Evolutionary conservation across 257 asterid species (phyloP).

Genomic region (Plantago major): DNA sequence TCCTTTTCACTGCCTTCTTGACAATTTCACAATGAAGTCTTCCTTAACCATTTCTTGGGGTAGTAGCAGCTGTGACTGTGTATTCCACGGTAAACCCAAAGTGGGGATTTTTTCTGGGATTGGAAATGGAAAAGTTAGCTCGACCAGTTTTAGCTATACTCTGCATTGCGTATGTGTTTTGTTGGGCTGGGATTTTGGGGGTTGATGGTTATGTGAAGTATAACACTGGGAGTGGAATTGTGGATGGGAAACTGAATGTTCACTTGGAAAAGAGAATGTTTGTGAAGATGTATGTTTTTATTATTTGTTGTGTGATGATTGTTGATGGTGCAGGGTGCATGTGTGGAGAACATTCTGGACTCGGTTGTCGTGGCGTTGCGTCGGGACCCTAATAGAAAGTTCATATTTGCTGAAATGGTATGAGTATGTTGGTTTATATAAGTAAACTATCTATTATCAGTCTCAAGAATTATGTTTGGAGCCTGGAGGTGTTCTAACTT

Average conservation of each 20-base stretch:
- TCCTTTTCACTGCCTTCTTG: slow-evolving; percentile 2
- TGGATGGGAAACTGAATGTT: slow-evolving; percentile 73
- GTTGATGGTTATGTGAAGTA: slow-evolving; percentile 40
- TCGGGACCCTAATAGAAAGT: slow-evolving; percentile 69
- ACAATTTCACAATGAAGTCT: neutral
- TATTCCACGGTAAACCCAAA: no score
- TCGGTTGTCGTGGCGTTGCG: slow-evolving; percentile 62
- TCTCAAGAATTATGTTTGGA: neutral
- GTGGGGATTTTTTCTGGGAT: slow-evolving; percentile 13
- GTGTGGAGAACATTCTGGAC: slow-evolving; percentile 78
- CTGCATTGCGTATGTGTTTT: slow-evolving; percentile 24
- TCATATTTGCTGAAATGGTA: slow-evolving; percentile 87
- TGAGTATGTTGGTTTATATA: neutral
- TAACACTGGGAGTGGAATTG: slow-evolving; percentile 55
- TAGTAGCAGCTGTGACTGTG: neutral
- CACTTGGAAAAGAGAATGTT: slow-evolving; percentile 32
- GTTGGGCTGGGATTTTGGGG: slow-evolving; percentile 29
- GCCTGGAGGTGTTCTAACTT: neutral
- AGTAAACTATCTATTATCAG: neutral
- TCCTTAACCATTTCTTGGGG: neutral
- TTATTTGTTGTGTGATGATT: slow-evolving; percentile 15
- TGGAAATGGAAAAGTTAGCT: slow-evolving; percentile 27
- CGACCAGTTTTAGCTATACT: slow-evolving; percentile 25
- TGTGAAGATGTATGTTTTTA: neutral
- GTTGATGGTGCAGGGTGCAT: slow-evolving; percentile 59